Base-by-base conservation (phyloP, 1,284 basidiomycete species). In the Boletus semigastroideus region DNA sequence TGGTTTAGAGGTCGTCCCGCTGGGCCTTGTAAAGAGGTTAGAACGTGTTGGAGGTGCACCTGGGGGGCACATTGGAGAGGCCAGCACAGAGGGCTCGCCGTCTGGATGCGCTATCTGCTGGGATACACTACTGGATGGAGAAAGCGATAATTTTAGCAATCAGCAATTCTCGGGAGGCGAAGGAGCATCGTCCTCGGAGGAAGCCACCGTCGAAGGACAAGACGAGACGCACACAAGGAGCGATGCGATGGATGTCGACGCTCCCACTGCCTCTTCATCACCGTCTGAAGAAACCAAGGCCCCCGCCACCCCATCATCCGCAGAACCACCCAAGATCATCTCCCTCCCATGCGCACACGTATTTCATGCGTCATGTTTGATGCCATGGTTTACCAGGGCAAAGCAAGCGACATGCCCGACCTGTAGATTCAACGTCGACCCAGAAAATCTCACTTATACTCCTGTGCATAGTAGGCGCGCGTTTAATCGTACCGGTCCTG, bases 381-480 rank as follows among this genome's bases (percentile, higher is more conserved):
- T 86, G 3, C 88, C 88, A 0, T 91, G 88, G 88, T 90, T 90
- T 66, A 81, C 86, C 8, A 75, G 84, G 52, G 85, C 85, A 12
- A 77, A 75, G 42, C 86, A 87, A 57, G 90, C 88, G 27, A 90
- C 88, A 1, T 91, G 88, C 60, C 88, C 88, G 1, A 85, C 86
- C 0, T 91, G 88, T 68, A 74, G 88, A 54, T 90, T 90, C 60
- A 84, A 91, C 57, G 78, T 91, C 49, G 87, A 91, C 61, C 88
- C 87, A 0, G 83, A 88, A 48, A 83, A 83, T 47, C 64, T 89
- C 43, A 87, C 86, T 0, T 83, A 79, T 60, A 71, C 68, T 16
- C 68, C 66, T 5, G 54, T 38, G 16, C 43, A 62, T 19, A 59
- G 59, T 19, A 59, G 59, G 41, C 64, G 46, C n/a, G 17, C 46